Percentiles rank a stretch among this genome's conserved stretches.
phyloP scores from a whole-genome alignment of 2,329 filamentous ascomycete genomes.

The Nemania sp. region DNA sequence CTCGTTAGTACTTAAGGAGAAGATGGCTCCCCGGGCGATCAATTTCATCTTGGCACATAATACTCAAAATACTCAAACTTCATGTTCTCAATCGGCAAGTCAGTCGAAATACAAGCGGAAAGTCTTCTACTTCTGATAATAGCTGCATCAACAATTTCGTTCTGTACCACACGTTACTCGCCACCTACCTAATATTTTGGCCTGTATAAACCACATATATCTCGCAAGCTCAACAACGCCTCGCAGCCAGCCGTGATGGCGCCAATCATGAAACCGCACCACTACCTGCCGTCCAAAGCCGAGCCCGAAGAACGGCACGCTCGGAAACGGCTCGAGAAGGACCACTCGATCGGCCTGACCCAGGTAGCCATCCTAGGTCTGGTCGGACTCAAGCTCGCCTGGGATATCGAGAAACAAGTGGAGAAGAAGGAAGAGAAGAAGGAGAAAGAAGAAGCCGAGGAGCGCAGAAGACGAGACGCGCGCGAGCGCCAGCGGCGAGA shows the following conservation, averaged over 20 bases:
- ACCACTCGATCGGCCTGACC: conserved; percentile 47
- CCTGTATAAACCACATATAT: too few species aligned
- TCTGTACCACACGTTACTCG: too few species aligned
- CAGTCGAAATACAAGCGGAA: too few species aligned
- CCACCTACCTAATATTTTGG: too few species aligned
- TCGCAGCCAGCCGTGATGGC: too few species aligned
- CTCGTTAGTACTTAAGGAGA: conserved; percentile 1
- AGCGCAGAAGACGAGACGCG: conserved; percentile 28
- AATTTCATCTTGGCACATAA: too few species aligned
- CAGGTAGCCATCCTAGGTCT: conserved; percentile 36
- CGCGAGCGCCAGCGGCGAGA: conserved; percentile 25
- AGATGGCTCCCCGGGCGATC: neutral
- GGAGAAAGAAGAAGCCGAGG: conserved; percentile 33
- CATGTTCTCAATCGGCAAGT: too few species aligned
- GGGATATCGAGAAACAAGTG: conserved; percentile 48
- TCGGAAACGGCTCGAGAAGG: conserved; percentile 46
- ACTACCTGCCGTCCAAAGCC: conserved; percentile 43
- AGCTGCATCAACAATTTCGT: too few species aligned
- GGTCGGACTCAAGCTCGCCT: conserved; percentile 44
- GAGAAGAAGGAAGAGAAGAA: conserved; percentile 39
- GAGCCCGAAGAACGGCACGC: conserved; percentile 43
- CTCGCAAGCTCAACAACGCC: too few species aligned
- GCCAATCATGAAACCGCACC: too few species aligned
- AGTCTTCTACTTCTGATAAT: too few species aligned
- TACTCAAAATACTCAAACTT: too few species aligned